phyloP scores from a whole-genome alignment of 1,139 yeast species.

The Sugiyamaella paludigena region DNA sequence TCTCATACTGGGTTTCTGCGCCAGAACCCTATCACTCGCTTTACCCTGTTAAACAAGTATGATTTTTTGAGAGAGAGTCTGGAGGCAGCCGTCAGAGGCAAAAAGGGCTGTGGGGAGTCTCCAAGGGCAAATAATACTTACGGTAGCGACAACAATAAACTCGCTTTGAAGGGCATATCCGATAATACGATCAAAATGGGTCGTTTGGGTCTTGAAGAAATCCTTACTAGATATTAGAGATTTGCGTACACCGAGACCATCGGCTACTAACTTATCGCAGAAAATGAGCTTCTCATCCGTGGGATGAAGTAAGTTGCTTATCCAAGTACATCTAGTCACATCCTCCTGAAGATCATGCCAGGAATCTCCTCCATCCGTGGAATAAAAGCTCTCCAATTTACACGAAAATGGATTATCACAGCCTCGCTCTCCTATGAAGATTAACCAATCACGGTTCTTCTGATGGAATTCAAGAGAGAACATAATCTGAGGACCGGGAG shows the following conservation, averaged over 20 bases:
- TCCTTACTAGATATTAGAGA: conserved; percentile 55
- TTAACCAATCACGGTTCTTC: conserved; percentile 52
- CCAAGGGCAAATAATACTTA: conserved; percentile 34
- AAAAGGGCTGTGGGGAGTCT: conserved; percentile 28
- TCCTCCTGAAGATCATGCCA: conserved; percentile 55
- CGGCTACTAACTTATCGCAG: conserved; percentile 51
- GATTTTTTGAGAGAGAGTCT: too few species aligned
- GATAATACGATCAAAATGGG: conserved; percentile 51
- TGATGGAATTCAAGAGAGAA: conserved; percentile 58
- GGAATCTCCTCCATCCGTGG: conserved; percentile 54
- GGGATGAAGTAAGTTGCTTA: conserved; percentile 40
- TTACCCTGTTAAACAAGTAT: too few species aligned
- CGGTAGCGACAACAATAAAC: conserved; percentile 68
- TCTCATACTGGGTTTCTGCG: too few species aligned
- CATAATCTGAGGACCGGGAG: conserved; percentile 36
- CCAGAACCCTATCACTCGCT: too few species aligned
- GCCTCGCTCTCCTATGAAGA: conserved; percentile 64
- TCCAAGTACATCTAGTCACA: conserved; percentile 65
- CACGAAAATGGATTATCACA: conserved; percentile 57
- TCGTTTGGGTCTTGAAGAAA: conserved; percentile 45
- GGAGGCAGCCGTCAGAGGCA: too few species aligned
- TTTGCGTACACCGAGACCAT: conserved; percentile 33
- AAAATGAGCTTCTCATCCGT: conserved; percentile 53
- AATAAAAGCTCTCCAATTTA: conserved; percentile 50
- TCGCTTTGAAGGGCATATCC: conserved; percentile 68